A percentile compares a stretch with the other conserved stretches of the same genome.
These are phyloP conservation scores for Melampsora larici-populina DNA, from an alignment of 1,284 basidiomycete species.

Conservation along the genomic window DNA sequence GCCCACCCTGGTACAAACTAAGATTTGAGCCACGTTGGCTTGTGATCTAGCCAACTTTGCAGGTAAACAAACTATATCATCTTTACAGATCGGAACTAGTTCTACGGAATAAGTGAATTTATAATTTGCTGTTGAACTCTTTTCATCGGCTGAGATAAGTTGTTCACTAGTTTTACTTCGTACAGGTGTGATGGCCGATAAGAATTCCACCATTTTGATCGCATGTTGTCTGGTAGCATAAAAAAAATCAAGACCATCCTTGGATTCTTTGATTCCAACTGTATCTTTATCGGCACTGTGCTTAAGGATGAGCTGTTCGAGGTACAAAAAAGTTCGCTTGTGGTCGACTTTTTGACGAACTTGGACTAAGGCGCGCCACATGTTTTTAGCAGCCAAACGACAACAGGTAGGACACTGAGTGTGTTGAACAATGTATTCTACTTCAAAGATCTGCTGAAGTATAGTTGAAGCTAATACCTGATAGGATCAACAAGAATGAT, in stretches of 20 bases:
- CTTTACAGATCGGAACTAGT: slow-evolving; percentile 94
- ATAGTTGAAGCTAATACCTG: slow-evolving; percentile 90
- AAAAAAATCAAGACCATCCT: slow-evolving; percentile 95
- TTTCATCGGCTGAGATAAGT: slow-evolving; percentile 85
- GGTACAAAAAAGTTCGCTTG: slow-evolving; percentile 95
- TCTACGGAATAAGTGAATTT: slow-evolving; percentile 98
- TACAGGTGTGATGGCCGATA: slow-evolving; percentile 79
- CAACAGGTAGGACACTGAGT: slow-evolving; percentile 94
- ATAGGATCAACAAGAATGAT: neutral
- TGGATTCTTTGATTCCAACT: slow-evolving; percentile 83
- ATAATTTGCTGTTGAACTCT: slow-evolving; percentile 88
- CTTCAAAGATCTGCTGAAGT: slow-evolving; percentile 94
- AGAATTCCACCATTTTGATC: slow-evolving; percentile 95
- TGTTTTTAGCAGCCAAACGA: slow-evolving; percentile 92
- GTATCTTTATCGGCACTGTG: slow-evolving; percentile 96
- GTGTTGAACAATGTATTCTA: slow-evolving; percentile 92
- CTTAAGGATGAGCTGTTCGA: slow-evolving; percentile 96
- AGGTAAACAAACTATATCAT: slow-evolving; percentile 90
- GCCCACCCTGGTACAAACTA: slow-evolving; percentile 83
- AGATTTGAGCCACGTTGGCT: slow-evolving; percentile 81
- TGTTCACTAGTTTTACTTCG: slow-evolving; percentile 87
- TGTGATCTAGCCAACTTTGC: slow-evolving; percentile 73
- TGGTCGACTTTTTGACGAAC: slow-evolving; percentile 96
- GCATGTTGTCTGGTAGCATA: slow-evolving; percentile 86
- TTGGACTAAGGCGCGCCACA: slow-evolving; percentile 95